These are phyloP conservation scores for Solanum pimpinellifolium DNA, from an alignment of 257 asterid species.

Conservation along the genomic window DNA sequence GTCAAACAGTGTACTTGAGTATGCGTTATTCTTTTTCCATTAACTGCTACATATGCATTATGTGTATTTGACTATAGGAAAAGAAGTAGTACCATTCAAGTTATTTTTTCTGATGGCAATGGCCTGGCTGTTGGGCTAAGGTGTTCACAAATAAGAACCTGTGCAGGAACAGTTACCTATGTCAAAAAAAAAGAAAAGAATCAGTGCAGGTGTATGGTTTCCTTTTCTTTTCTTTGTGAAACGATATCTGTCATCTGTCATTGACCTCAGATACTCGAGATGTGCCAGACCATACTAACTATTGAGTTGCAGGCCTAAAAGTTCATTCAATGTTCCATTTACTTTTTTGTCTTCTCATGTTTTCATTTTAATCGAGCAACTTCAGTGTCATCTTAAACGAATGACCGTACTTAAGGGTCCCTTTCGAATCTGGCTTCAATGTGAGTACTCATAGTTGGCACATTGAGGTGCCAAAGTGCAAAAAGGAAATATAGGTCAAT, in stretches of 20 bases:
- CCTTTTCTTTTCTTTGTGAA: not conserved
- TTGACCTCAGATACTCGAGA: not conserved
- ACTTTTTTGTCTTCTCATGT: conserved; percentile 24
- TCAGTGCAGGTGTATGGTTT: not conserved
- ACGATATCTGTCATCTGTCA: not conserved
- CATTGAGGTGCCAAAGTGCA: conserved; percentile 5
- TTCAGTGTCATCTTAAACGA: not conserved
- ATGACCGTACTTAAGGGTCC: not conserved
- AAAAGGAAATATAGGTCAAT: not conserved
- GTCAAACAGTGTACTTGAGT: not conserved
- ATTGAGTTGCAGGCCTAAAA: not conserved
- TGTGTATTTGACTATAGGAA: not conserved
- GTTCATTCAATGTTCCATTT: not conserved
- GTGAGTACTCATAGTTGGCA: conserved; percentile 2
- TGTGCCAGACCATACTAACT: not conserved
- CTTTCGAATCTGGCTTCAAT: not conserved
- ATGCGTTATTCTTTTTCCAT: not conserved
- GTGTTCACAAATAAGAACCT: not conserved
- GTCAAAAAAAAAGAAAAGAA: not conserved
- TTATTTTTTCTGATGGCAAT: not conserved
- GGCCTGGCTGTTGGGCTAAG: not conserved
- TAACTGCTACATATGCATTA: not conserved
- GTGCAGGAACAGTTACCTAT: not conserved
- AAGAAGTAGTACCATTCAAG: not conserved
- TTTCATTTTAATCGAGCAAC: not conserved